Evolutionary conservation across 345 rosid species (phyloP).

Genomic region (Theobroma cacao): DNA sequence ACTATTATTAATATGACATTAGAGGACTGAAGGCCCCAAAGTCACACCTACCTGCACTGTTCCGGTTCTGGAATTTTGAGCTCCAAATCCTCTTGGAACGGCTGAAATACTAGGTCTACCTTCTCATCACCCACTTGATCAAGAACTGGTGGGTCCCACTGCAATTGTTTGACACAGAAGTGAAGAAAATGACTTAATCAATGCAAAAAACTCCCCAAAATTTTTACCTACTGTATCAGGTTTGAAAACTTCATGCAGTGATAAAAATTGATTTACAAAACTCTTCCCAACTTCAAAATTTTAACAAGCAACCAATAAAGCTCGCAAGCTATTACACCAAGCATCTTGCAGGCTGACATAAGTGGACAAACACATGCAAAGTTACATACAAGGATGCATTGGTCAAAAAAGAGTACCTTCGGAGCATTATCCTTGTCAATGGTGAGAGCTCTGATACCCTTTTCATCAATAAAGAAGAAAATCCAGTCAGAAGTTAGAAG

Average conservation of each 20-base stretch:
- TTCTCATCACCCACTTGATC: conserved; percentile 58
- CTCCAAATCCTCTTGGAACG: conserved; percentile 58
- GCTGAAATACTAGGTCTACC: conserved; percentile 55
- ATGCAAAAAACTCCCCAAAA: neutral
- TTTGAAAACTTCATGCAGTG: neutral
- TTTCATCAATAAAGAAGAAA: conserved; percentile 6
- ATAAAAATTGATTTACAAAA: neutral
- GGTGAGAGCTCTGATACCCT: conserved; percentile 92
- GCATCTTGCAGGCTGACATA: neutral
- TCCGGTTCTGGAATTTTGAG: conserved; percentile 72
- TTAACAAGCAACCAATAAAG: neutral
- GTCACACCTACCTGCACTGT: conserved; percentile 48
- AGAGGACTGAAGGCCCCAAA: neutral
- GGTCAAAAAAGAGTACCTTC: conserved; percentile 48
- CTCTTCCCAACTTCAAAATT: neutral
- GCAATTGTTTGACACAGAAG: conserved; percentile 13
- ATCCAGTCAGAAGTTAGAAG: conserved; percentile 6
- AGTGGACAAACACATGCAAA: neutral
- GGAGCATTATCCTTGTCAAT: conserved; percentile 93
- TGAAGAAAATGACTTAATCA: neutral
- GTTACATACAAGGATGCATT: neutral
- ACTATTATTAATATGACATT: neutral
- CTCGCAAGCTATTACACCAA: neutral
- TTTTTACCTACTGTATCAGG: neutral
- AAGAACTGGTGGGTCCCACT: conserved; percentile 77